Percentiles rank a stretch among this genome's conserved stretches.
phyloP scores from a whole-genome alignment of 208 protist species.

The Trichomonas gallinae region DNA sequence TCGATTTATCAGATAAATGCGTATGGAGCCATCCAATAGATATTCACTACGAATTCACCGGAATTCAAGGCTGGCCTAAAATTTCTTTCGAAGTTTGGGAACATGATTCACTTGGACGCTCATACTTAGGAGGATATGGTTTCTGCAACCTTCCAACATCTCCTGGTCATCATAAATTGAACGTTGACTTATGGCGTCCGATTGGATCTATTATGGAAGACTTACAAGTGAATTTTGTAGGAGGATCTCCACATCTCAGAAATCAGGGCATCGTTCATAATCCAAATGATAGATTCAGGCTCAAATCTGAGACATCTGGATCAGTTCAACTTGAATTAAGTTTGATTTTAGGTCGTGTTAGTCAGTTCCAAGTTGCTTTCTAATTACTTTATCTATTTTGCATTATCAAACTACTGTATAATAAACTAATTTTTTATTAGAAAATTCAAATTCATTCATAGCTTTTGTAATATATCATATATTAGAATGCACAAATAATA shows the following conservation, averaged over 20 bases:
- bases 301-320: background rate
- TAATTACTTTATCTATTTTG: background rate
- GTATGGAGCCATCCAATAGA: conserved; percentile 6
- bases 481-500: too few species aligned
- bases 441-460: too few species aligned
- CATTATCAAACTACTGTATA: too few species aligned
- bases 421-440: too few species aligned
- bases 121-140: background rate
- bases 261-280: background rate
- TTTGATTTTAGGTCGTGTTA: background rate
- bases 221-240: background rate
- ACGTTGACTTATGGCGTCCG: background rate
- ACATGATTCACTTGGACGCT: background rate
- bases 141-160: background rate
- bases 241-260: background rate
- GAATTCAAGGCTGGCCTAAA: conserved; percentile 23
- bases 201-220: background rate
- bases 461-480: too few species aligned
- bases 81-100: conserved; percentile 15
- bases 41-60: background rate
- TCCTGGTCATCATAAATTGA: background rate
- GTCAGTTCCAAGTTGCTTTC: background rate
- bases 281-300: background rate
- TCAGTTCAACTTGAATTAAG: background rate
- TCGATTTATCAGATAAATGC: background rate